Base-by-base conservation (phyloP, 2,329 filamentous ascomycete genomes). In the Alternaria metachromatica region DNA sequence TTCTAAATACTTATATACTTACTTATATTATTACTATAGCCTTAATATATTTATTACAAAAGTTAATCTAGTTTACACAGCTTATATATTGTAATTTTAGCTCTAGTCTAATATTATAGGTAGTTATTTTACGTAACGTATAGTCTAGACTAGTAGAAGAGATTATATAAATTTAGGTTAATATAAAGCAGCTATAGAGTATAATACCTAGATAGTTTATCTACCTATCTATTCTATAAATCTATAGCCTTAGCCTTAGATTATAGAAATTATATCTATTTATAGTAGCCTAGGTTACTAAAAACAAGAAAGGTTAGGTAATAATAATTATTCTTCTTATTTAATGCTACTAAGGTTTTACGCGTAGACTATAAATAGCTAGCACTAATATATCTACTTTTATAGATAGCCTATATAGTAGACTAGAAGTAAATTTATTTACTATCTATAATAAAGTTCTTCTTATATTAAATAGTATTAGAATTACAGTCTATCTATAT, bases 191-290 rank as follows among this genome's bases (percentile, higher is more conserved):
- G 10, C 43, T 43, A 4, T 56, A 26, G 23, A 43, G 18, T 7
- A 43, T 62, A 13, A 11, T 43, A n/a, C 37, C 56, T 33, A 62
- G 59, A 2, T 25, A 56, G 28, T 56, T 63, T 11, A 21, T 63
- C 10, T 58, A 67, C 43, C 48, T 57, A 4, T 55, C 57, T 37
- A 20, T 65, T 18, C 62, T 55, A 6, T 15, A 20, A 6, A n/a
- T 58, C 3, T 43, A 53, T 15, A 49, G 41, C n/a, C 20, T 60
- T 5, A 46, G 57, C 9, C n/a, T 60, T n/a, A 41, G 65, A 12
- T 13, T 65, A 12, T n/a, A 56, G 26, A 46, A 67, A 21, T 50
- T 20, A 12, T 57, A 67, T 56, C 65, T 60, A 3, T 67, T 60
- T 43, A 53, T 67, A 30, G 15, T 67, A 8, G 56, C 65, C 9